Conservation (phyloP, 768 basidiomycete species). For the Hebeloma cylindrosporum region DNA sequence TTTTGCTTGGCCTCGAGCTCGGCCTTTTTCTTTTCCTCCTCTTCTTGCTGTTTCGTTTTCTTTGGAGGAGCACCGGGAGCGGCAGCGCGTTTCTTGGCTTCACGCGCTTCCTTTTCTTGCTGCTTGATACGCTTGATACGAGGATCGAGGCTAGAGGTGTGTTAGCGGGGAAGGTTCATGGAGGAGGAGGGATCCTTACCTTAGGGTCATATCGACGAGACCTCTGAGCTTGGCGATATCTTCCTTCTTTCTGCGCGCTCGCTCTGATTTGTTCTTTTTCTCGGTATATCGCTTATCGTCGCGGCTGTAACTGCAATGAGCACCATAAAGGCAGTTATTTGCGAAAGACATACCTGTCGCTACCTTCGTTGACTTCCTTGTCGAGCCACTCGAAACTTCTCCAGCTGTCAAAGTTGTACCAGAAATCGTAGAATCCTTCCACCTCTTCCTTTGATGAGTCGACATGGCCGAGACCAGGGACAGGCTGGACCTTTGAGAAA, state of each 20-base stretch:
- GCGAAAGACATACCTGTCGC: constrained; percentile 69
- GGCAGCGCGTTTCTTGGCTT: constrained; percentile 74
- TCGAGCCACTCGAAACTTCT: constrained; percentile 96
- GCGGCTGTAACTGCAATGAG: constrained; percentile 50
- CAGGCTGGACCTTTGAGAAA: constrained; percentile 85
- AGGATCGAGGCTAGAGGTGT: constrained; percentile 61
- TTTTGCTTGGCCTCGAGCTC: constrained; percentile 72
- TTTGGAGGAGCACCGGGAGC: constrained; percentile 55
- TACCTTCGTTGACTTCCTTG: constrained; percentile 98
- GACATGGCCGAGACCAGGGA: constrained; percentile 72
- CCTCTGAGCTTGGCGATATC: constrained; percentile 87
- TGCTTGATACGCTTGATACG: constrained; percentile 97
- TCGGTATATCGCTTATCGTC: constrained; percentile 99
- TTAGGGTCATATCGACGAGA: constrained; percentile 83
- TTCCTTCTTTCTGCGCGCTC: constrained; percentile 94
- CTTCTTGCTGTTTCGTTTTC: constrained; percentile 72
- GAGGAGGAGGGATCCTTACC: constrained; percentile 26
- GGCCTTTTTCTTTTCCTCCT: constrained; percentile 71
- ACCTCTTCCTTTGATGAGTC: constrained; percentile 79
- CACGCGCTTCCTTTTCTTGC: constrained; percentile 91
- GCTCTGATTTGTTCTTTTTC: constrained; percentile 99
- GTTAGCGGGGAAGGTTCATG: background rate
- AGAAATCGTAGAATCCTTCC: constrained; percentile 96
- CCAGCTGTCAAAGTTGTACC: constrained; percentile 99
- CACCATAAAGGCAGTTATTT: background rate